Percentiles rank a stretch among this genome's conserved stretches.
phyloP scores from a whole-genome alignment of 768 basidiomycete species.

The Tricholoma hemisulphureum region DNA sequence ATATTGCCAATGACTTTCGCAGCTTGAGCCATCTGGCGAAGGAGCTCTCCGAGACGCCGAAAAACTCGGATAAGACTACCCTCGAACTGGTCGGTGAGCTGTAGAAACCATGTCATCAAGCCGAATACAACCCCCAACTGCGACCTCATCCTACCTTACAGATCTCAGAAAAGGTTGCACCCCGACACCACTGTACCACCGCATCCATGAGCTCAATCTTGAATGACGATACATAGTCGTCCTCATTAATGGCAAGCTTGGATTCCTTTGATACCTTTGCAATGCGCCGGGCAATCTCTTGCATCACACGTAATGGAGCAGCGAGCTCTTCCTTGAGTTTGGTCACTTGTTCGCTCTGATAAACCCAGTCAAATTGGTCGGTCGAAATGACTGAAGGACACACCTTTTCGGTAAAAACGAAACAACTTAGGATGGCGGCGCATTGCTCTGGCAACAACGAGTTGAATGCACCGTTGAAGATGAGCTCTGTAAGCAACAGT shows the following conservation, averaged over 20 bases:
- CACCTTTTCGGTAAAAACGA: constrained; percentile 97
- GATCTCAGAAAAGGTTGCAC: constrained; percentile 92
- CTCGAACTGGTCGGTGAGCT: constrained; percentile 97
- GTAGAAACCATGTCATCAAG: constrained; percentile 7
- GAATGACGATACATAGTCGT: constrained; percentile 95
- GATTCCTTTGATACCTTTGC: constrained; percentile 97
- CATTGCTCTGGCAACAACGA: constrained; percentile 85
- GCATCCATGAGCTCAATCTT: constrained; percentile 99
- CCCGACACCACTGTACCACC: constrained; percentile 97
- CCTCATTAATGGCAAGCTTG: constrained; percentile 84
- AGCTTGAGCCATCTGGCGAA: constrained; percentile 94
- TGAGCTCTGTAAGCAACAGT: constrained; percentile 90
- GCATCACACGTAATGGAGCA: constrained; percentile 89
- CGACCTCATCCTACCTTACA: constrained; percentile 72
- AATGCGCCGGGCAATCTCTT: constrained; percentile 91
- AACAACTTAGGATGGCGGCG: constrained; percentile 93
- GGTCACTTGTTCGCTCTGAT: constrained; percentile 85
- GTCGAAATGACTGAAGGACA: neutral
- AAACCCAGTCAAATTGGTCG: constrained; percentile 2
- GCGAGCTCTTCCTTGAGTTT: constrained; percentile 93
- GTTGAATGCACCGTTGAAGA: constrained; percentile 98
- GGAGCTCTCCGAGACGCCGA: constrained; percentile 87
- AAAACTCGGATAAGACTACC: constrained; percentile 96
- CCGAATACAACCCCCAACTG: neutral
- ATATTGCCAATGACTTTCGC: constrained; percentile 96